phyloP scores from a whole-genome alignment of 345 rosid genomes.

The Microthlaspi erraticum region DNA sequence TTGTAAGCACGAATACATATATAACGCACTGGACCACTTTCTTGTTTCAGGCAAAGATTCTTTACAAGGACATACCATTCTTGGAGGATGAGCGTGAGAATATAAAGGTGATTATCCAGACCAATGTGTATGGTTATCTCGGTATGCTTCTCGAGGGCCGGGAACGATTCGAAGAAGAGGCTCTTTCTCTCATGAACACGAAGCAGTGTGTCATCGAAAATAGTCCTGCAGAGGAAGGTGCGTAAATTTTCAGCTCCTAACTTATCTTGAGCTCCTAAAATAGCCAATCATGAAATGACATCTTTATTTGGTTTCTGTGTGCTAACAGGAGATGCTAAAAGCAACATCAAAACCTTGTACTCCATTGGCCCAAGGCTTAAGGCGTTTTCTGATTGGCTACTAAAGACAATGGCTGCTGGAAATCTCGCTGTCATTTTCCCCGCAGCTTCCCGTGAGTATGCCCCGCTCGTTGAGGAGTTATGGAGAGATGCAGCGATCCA shows the following conservation, averaged over 20 bases:
- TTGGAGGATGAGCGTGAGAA: slow-evolving; percentile 83
- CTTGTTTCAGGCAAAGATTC: slow-evolving; percentile 87
- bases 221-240: slow-evolving; percentile 51
- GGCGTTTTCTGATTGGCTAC: slow-evolving; percentile 92
- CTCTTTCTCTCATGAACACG: slow-evolving; percentile 53
- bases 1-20: background rate
- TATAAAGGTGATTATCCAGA: slow-evolving; percentile 80
- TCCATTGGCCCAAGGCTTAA: slow-evolving; percentile 83
- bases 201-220: slow-evolving; percentile 43
- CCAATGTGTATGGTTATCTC: slow-evolving; percentile 87
- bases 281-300: too few relatives aligned
- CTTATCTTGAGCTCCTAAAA: too few relatives aligned
- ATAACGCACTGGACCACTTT: slow-evolving; percentile 11
- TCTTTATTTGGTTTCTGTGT: background rate
- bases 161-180: slow-evolving; percentile 92
- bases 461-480: slow-evolving; percentile 89
- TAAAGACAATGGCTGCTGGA: slow-evolving; percentile 92
- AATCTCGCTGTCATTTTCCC: slow-evolving; percentile 86
- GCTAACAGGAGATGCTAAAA: slow-evolving; percentile 51
- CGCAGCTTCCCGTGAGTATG: slow-evolving; percentile 96
- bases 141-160: slow-evolving; percentile 98
- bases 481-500: slow-evolving; percentile 89
- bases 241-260: background rate
- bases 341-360: slow-evolving; percentile 53
- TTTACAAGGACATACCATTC: slow-evolving; percentile 83